phyloP scores from a whole-genome alignment of 2,329 filamentous ascomycete species.

The Trichoderma semiorbis region DNA sequence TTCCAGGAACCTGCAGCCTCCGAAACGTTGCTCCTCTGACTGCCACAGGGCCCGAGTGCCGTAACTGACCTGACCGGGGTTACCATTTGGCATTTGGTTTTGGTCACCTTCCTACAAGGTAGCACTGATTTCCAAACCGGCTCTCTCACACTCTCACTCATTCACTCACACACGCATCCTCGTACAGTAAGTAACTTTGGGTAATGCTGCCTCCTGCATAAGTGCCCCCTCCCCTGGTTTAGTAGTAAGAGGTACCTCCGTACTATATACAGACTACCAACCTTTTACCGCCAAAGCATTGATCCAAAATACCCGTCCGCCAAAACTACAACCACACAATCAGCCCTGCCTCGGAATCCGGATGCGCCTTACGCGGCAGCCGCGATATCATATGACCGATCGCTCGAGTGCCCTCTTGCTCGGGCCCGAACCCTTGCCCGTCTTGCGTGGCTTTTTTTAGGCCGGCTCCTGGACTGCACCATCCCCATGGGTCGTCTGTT shows the following conservation, averaged over 20 bases:
- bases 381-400: slow-evolving; percentile 15
- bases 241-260: background rate
- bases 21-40: background rate
- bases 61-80: background rate
- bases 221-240: background rate
- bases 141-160: background rate
- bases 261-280: background rate
- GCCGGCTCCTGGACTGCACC: background rate
- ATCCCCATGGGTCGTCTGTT: slow-evolving; percentile 12
- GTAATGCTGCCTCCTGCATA: background rate
- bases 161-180: background rate
- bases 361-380: slow-evolving; percentile 14
- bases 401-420: slow-evolving; percentile 2
- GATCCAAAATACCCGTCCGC: background rate
- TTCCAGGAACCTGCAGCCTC: background rate
- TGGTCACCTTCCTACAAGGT: background rate
- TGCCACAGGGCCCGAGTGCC: background rate
- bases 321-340: background rate
- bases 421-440: slow-evolving; percentile 11
- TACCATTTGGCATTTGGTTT: background rate
- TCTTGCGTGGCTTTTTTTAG: slow-evolving; percentile 6
- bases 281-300: background rate
- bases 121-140: background rate
- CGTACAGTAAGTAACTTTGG: background rate
- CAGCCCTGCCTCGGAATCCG: slow-evolving; percentile 11